Base-by-base conservation (phyloP, 176 grass and related monocot species). In the Zoysia japonica region DNA sequence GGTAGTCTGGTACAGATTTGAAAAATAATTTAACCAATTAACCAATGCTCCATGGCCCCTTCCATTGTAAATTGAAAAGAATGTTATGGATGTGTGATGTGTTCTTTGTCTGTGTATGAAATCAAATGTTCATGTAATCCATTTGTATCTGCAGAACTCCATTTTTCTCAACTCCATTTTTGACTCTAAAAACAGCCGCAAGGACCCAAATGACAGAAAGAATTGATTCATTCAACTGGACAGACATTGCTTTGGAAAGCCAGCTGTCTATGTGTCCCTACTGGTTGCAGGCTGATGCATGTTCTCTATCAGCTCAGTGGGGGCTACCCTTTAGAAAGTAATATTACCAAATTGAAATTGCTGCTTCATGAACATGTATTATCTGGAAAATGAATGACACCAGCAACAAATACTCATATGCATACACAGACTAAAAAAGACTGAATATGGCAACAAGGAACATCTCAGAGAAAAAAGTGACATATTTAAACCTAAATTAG, bases 31-130 rank as follows among this genome's bases (percentile, higher is more conserved):
- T 13, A 6, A 9, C n/a, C 28, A 2, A 19, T 68, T 45, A 64
- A 63, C 6, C 13, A 48, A 56, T 84, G 69, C 3, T 80, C 8
- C 19, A 76, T 80, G 63, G 47, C 55, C 48, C 28, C 55, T 65
- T 54, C 50, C 41, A 9, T 61, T 52, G 37, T 61, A 54, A 66
- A 47, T 62, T 70, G 71, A 57, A 82, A 65, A 38, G 46, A 69
- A 46, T 38, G 35, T 63, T 63, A 35, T 38, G 37, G 11, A 44
- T 9, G n/a, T 41, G 3, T 66, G 15, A 8, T 0, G 9, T 51
- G 35, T 16, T 40, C 7, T 57, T n/a, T 66, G 2, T 16, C 53
- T 71, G 72, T 55, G 65, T 36, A 17, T 14, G 0, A n/a, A 64
- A 52, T n/a, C 10, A 47, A 63, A 10, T 65, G 51, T 55, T 37